Conservation (phyloP, 202 grass and related monocot species). For the Hordeum pubiflorum region DNA sequence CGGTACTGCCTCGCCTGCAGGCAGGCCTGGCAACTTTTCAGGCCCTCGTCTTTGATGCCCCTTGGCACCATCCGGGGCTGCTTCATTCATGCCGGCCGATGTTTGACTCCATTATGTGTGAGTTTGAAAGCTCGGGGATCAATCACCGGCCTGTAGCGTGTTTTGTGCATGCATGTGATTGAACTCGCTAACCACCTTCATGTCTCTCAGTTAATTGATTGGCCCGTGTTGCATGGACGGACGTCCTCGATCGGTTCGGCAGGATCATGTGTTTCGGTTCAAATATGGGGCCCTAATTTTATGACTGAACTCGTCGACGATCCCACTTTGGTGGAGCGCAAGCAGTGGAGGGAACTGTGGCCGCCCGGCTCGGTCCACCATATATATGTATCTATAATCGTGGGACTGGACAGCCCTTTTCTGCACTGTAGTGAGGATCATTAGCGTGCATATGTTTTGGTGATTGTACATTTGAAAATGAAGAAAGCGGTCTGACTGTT, state of each 20-base stretch:
- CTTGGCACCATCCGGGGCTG: not conserved
- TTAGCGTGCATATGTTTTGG: not conserved
- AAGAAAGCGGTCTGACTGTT: not conserved
- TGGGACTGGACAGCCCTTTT: not conserved
- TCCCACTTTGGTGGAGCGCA: not conserved
- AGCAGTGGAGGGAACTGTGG: not conserved
- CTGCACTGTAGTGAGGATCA: not conserved
- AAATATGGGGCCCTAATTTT: not conserved
- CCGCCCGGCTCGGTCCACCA: not conserved
- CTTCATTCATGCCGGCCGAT: not conserved
- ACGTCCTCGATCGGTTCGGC: not conserved
- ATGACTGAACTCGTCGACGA: not conserved
- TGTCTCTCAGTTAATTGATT: not conserved
- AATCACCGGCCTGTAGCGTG: not conserved
- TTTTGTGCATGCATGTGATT: not conserved
- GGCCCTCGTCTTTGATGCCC: not conserved
- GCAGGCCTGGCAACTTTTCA: not conserved
- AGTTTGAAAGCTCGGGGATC: not conserved
- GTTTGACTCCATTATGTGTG: not conserved
- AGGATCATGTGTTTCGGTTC: not conserved
- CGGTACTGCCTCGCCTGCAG: not conserved
- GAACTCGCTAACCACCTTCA: constrained; percentile 8
- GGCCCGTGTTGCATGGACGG: not conserved
- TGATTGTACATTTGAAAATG: constrained; percentile 19
- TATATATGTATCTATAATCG: not conserved